Conservation (phyloP, 768 basidiomycete species). For the Baorangia bicolor region DNA sequence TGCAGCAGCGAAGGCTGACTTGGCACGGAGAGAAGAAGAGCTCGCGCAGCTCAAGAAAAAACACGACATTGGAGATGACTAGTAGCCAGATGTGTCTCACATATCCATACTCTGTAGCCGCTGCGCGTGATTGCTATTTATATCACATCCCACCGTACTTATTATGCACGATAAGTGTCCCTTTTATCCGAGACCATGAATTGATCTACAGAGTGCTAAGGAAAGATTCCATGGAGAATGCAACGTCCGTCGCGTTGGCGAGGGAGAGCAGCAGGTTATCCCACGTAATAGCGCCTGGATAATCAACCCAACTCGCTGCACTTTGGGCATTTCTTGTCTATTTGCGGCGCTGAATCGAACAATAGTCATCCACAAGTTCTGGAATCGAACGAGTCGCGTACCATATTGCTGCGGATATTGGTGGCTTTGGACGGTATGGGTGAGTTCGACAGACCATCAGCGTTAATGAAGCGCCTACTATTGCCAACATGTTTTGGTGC, state of each 20-base stretch:
- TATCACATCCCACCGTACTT: conserved; percentile 2
- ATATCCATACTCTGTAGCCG: conserved; percentile 12
- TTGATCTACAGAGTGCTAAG: conserved; percentile 8
- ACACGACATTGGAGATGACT: conserved; percentile 80
- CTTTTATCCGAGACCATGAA: conserved; percentile 2
- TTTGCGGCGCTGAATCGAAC: conserved; percentile 49
- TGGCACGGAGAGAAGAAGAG: conserved; percentile 90
- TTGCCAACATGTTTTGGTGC: conserved; percentile 64
- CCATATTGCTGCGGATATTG: conserved; percentile 69
- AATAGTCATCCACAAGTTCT: not conserved
- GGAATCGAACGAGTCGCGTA: conserved; percentile 26
- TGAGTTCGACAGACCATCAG: conserved; percentile 11
- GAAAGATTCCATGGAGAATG: conserved; percentile 6
- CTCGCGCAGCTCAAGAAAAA: conserved; percentile 82
- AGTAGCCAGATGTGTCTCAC: conserved; percentile 37
- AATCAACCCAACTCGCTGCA: conserved; percentile 24
- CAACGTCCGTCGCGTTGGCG: conserved; percentile 8
- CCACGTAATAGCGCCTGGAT: not conserved
- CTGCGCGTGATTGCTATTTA: not conserved
- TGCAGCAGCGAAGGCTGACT: conserved; percentile 87
- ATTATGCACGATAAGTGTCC: conserved; percentile 9
- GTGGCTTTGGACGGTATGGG: conserved; percentile 36
- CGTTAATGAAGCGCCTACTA: conserved; percentile 46
- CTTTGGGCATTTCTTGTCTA: conserved; percentile 57
- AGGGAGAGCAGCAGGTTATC: conserved; percentile 2